Evolutionary conservation across 768 basidiomycete genomes (phyloP).

Genomic region (Gautieria morchelliformis): DNA sequence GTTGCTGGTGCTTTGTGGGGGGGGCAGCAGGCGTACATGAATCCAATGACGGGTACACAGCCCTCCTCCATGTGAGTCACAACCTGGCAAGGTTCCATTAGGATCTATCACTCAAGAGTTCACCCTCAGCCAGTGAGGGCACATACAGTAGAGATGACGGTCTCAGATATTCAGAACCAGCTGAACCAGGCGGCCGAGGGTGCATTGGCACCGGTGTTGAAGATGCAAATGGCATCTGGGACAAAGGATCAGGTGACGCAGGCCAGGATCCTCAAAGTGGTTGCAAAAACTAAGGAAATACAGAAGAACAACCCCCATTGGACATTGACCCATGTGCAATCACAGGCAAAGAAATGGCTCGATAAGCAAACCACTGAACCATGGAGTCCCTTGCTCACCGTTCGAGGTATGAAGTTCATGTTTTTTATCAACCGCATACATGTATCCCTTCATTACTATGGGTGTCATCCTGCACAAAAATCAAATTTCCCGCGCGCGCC

Average conservation of each 20-base stretch:
- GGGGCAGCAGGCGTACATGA: conserved; percentile 8
- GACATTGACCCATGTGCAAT: not conserved
- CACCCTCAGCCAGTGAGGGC: conserved; percentile 4
- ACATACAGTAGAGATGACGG: not conserved
- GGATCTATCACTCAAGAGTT: too few species aligned
- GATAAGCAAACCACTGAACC: not conserved
- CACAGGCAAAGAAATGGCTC: not conserved
- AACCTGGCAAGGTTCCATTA: conserved; percentile 3
- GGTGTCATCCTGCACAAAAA: too few species aligned
- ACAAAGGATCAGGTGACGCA: conserved; percentile 27
- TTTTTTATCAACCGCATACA: not conserved
- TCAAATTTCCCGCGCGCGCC: too few species aligned
- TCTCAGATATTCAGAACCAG: not conserved
- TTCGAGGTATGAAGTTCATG: not conserved
- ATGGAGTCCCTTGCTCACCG: not conserved
- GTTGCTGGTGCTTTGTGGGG: conserved; percentile 10
- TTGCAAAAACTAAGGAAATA: not conserved
- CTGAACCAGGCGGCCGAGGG: not conserved
- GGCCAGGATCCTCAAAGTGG: conserved; percentile 23
- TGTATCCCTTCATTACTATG: not conserved
- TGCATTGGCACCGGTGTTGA: not conserved
- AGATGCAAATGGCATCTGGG: conserved; percentile 16
- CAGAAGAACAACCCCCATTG: not conserved
- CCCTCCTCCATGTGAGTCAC: not conserved
- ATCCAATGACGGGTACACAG: conserved; percentile 8